Conservation (phyloP, 352 stramenopile species). For the Plasmopara viticola region DNA sequence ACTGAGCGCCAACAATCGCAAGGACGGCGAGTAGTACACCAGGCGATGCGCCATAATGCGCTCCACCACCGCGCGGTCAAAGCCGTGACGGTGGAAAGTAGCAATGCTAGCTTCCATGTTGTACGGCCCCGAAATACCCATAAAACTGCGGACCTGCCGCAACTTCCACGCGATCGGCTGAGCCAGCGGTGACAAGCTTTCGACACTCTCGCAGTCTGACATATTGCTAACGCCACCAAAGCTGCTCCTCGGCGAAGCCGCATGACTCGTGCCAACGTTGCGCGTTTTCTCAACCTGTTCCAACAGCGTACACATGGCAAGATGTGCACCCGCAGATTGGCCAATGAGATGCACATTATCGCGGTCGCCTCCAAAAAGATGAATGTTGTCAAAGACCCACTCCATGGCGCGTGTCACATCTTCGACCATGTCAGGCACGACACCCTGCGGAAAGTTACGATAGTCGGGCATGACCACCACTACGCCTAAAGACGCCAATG, state of each 20-base stretch:
- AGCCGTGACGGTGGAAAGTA: conserved; percentile 79
- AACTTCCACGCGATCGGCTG: conserved; percentile 54
- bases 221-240: conserved; percentile 24
- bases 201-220: conserved; percentile 29
- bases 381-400: conserved; percentile 85
- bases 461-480: conserved; percentile 90
- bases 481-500: conserved; percentile 62
- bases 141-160: conserved; percentile 66
- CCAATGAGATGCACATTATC: conserved; percentile 82
- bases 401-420: conserved; percentile 80
- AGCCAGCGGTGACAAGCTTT: conserved; percentile 24
- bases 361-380: conserved; percentile 79
- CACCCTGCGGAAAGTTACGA: conserved; percentile 85
- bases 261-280: conserved; percentile 7
- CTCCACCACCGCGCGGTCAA: conserved; percentile 67
- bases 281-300: conserved; percentile 59
- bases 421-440: conserved; percentile 86
- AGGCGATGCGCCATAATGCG: conserved; percentile 78
- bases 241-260: conserved; percentile 15
- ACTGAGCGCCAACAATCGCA: conserved; percentile 38
- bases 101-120: conserved; percentile 73
- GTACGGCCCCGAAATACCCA: conserved; percentile 84
- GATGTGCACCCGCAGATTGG: conserved; percentile 87
- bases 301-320: conserved; percentile 69
- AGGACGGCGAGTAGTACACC: conserved; percentile 46